Percentiles rank a stretch among this genome's conserved stretches.
These are phyloP conservation scores for Fagopyrum homotropicum DNA, from an alignment of 148 eudicot genomes.

Conservation along the genomic window DNA sequence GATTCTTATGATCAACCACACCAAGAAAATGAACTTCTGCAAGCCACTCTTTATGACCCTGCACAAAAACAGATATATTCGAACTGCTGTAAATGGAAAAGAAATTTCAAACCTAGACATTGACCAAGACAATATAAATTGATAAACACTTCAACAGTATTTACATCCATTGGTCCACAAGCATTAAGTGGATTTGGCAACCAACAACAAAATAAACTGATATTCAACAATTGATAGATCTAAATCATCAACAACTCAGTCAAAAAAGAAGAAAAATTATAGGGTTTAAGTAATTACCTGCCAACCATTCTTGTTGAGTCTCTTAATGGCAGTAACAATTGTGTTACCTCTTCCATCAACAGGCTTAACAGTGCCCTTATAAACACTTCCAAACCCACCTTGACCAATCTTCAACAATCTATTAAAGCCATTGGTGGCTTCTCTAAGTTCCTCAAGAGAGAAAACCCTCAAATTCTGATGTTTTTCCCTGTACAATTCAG, in stretches of 20 bases:
- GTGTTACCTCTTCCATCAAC: slow-evolving; percentile 2
- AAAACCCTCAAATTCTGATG: slow-evolving; percentile 12
- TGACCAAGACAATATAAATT: background rate
- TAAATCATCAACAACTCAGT: background rate
- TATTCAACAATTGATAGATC: background rate
- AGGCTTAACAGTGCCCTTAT: slow-evolving; percentile 14
- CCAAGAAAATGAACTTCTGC: slow-evolving; percentile 93
- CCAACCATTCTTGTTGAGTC: slow-evolving; percentile 51
- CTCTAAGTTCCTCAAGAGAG: slow-evolving; percentile 10
- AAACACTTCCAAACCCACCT: slow-evolving; percentile 21
- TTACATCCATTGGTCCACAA: background rate
- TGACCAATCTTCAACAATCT: slow-evolving; percentile 15
- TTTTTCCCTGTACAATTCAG: slow-evolving; percentile 15
- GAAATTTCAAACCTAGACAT: background rate
- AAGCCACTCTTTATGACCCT: slow-evolving; percentile 94
- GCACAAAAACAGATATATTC: background rate
- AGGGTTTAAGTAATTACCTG: slow-evolving; percentile 32
- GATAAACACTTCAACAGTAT: background rate
- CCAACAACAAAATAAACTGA: background rate
- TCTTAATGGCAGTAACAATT: slow-evolving; percentile 30
- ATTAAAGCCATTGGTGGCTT: slow-evolving; percentile 16
- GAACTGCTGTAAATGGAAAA: background rate
- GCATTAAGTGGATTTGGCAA: background rate
- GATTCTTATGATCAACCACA: slow-evolving; percentile 23
- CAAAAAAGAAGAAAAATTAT: background rate